These are phyloP conservation scores for Phaeophleospora eucalypticola DNA, from an alignment of 2,329 filamentous ascomycete genomes.

Conservation along the genomic window DNA sequence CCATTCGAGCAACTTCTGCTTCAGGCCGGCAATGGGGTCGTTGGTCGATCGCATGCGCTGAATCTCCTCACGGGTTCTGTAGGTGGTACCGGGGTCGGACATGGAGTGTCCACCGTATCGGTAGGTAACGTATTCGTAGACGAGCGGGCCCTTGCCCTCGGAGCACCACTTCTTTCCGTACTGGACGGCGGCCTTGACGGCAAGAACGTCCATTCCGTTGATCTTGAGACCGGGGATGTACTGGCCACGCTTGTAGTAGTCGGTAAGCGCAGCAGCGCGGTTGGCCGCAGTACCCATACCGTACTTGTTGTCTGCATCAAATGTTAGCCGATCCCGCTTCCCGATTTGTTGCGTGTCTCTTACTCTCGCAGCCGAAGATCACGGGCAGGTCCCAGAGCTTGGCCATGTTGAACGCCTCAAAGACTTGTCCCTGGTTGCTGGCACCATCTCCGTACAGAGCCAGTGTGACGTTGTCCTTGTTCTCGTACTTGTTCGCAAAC, in stretches of 20 bases:
- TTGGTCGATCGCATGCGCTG: constrained; percentile 99
- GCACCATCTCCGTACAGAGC: constrained; percentile 97
- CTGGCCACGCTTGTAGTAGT: constrained; percentile 99
- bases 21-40: constrained; percentile 95
- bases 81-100: constrained; percentile 98
- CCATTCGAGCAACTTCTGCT: constrained; percentile 98
- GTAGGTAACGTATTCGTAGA: constrained; percentile 99
- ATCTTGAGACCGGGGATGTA: constrained; percentile 99
- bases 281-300: constrained; percentile 97
- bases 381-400: constrained; percentile 97
- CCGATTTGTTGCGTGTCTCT: constrained; percentile 34
- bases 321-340: constrained; percentile 19
- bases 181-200: constrained; percentile 92
- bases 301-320: constrained; percentile 91
- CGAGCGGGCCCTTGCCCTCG: constrained; percentile 82
- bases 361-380: constrained; percentile 97
- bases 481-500: constrained; percentile 93
- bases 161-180: constrained; percentile 86
- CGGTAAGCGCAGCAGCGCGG: constrained; percentile 90
- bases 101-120: constrained; percentile 99
- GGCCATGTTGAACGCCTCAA: constrained; percentile 99
- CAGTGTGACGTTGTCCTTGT: constrained; percentile 78
- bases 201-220: constrained; percentile 98
- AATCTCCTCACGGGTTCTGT: constrained; percentile 97
- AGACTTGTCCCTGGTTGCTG: constrained; percentile 98